Evolutionary conservation across 1,284 basidiomycete genomes (phyloP).

Genomic region (Ceratobasidium sp.): DNA sequence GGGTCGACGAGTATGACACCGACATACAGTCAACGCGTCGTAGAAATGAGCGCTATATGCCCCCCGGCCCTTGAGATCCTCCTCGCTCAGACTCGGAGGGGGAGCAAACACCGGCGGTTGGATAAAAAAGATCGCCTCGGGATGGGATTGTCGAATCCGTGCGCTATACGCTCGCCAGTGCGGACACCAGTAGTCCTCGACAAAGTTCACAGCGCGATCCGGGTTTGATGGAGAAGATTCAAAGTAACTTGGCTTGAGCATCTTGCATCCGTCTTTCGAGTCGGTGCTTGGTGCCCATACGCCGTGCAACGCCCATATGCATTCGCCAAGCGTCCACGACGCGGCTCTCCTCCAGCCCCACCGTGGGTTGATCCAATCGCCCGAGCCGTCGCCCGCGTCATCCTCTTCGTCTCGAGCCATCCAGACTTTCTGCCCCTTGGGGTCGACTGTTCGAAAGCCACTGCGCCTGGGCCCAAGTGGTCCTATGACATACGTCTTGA

Average conservation of each 20-base stretch:
- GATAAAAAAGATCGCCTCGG: slow-evolving; percentile 87
- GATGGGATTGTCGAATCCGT: slow-evolving; percentile 76
- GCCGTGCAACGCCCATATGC: slow-evolving; percentile 92
- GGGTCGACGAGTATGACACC: slow-evolving; percentile 45
- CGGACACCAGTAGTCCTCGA: slow-evolving; percentile 82
- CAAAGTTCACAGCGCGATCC: slow-evolving; percentile 65
- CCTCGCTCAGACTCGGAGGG: slow-evolving; percentile 65
- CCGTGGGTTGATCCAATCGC: slow-evolving; percentile 43
- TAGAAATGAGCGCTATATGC: slow-evolving; percentile 92
- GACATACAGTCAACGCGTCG: slow-evolving; percentile 76
- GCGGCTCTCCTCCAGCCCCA: slow-evolving; percentile 85
- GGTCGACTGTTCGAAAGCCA: slow-evolving; percentile 65
- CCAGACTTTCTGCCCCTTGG: slow-evolving; percentile 80
- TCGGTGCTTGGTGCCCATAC: too few relatives aligned
- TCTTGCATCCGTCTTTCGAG: slow-evolving; percentile 17
- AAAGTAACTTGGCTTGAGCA: slow-evolving; percentile 86
- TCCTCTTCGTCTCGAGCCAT: slow-evolving; percentile 56
- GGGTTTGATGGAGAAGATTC: slow-evolving; percentile 52
- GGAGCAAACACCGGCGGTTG: slow-evolving; percentile 91
- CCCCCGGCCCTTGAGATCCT: slow-evolving; percentile 71
- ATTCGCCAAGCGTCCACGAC: slow-evolving; percentile 84
- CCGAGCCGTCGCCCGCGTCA: slow-evolving; percentile 37
- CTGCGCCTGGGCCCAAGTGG: slow-evolving; percentile 69
- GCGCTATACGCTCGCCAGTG: slow-evolving; percentile 73
- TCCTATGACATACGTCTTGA: slow-evolving; percentile 77